A percentile compares a stretch with the other conserved stretches of the same genome.
Conservation (phyloP, 2,329 filamentous ascomycete species). For the Falciphora oryzae region DNA sequence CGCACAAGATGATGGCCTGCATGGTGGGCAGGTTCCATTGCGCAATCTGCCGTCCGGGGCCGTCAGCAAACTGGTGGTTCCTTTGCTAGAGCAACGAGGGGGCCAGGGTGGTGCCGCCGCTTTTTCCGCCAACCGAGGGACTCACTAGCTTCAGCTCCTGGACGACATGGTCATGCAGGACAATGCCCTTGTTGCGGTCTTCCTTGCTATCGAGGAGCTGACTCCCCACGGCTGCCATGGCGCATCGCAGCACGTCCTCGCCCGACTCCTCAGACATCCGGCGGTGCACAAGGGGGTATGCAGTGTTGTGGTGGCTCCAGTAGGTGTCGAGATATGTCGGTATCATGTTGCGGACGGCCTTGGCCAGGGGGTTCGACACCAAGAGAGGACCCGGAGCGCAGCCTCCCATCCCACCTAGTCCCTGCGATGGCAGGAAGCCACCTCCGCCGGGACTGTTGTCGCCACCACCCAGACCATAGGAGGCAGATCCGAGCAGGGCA, state of each 20-base stretch:
- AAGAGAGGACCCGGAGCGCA: conserved; percentile 13
- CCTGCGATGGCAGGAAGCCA: conserved; percentile 28
- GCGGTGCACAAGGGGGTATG: conserved; percentile 46
- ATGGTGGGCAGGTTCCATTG: conserved; percentile 44
- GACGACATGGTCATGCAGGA: conserved; percentile 46
- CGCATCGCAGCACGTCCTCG: conserved; percentile 42
- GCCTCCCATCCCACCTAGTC: conserved; percentile 23
- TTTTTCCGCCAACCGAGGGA: conserved; percentile 13
- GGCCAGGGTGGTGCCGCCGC: background rate
- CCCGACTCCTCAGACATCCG: conserved; percentile 35
- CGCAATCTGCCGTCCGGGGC: conserved; percentile 30
- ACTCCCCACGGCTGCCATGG: conserved; percentile 53
- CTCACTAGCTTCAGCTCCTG: conserved; percentile 45
- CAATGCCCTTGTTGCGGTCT: conserved; percentile 42
- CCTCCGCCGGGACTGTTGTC: conserved; percentile 11
- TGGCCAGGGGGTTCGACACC: conserved; percentile 29
- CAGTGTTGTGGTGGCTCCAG: conserved; percentile 44
- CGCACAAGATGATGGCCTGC: conserved; percentile 49
- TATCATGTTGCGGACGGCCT: conserved; percentile 35
- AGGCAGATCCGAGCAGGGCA: conserved; percentile 2
- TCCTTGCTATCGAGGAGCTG: conserved; percentile 43
- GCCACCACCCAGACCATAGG: conserved; percentile 14
- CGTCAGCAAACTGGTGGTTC: conserved; percentile 10
- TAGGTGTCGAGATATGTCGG: conserved; percentile 47
- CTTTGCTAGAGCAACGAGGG: background rate